phyloP scores from a whole-genome alignment of 2,329 filamentous ascomycete genomes.

The Diaporthe sp. region DNA sequence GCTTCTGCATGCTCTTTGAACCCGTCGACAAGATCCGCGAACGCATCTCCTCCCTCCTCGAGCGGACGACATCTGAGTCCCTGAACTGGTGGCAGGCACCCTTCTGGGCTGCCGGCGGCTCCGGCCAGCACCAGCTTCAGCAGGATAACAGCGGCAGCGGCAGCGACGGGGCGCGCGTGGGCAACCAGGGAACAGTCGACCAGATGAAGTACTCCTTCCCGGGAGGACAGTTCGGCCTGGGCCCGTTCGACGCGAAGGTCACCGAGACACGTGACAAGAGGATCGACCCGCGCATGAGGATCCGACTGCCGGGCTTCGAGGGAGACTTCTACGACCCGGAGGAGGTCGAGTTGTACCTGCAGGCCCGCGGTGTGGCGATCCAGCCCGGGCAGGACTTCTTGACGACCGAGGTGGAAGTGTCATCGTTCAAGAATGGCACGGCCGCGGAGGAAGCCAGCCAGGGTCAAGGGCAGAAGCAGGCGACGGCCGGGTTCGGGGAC shows the following conservation, averaged over 20 bases:
- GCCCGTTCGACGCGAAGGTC: conserved; percentile 57
- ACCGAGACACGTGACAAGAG: conserved; percentile 53
- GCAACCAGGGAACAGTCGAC: conserved; percentile 50
- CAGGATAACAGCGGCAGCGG: not conserved
- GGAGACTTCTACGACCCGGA: conserved; percentile 82
- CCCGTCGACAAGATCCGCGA: conserved; percentile 33
- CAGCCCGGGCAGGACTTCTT: conserved; percentile 70
- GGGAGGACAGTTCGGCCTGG: conserved; percentile 53
- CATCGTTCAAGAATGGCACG: conserved; percentile 47
- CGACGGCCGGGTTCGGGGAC: not conserved
- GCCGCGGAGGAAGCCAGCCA: not conserved
- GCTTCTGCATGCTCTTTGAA: conserved; percentile 36
- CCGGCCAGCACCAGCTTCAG: conserved; percentile 29
- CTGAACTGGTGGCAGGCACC: conserved; percentile 33
- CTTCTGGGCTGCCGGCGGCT: conserved; percentile 33
- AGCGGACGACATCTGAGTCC: conserved; percentile 15
- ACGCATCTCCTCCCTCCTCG: conserved; percentile 14
- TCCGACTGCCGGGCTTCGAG: conserved; percentile 70
- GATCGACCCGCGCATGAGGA: conserved; percentile 59
- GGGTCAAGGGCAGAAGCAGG: not conserved
- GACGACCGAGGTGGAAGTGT: conserved; percentile 64
- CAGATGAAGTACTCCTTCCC: conserved; percentile 40
- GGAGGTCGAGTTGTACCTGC: conserved; percentile 81
- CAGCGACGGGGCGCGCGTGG: conserved; percentile 40
- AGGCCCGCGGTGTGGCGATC: conserved; percentile 70